A percentile compares a stretch with the other conserved stretches of the same genome.
Evolutionary conservation across 2,329 filamentous ascomycete species (phyloP).

Genomic region (Cercospora sojina): DNA sequence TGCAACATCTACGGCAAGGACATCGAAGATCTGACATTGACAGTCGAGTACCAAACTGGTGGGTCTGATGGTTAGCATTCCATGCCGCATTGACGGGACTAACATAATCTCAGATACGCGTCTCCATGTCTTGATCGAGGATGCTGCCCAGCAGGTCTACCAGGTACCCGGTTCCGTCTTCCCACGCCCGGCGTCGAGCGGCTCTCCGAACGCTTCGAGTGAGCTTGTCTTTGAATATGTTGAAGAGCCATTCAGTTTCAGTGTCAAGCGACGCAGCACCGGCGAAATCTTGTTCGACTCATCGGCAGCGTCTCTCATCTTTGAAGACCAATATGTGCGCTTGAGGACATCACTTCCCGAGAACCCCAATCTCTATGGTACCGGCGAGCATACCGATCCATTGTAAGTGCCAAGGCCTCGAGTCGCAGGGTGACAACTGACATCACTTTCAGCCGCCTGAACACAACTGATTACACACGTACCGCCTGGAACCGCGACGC

Average conservation of each 20-base stretch:
- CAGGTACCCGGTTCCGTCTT: constrained; percentile 71
- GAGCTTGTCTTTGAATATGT: constrained; percentile 57
- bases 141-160: constrained; percentile 67
- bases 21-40: constrained; percentile 55
- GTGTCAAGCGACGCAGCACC: constrained; percentile 58
- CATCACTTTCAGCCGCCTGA: constrained; percentile 45
- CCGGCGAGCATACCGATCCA: constrained; percentile 74
- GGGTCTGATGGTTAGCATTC: constrained; percentile 25
- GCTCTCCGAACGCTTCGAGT: constrained; percentile 30
- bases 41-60: constrained; percentile 63
- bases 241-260: constrained; percentile 66
- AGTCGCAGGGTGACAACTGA: background rate
- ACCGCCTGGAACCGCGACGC: constrained; percentile 70
- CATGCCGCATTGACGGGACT: constrained; percentile 1
- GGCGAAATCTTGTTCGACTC: constrained; percentile 68
- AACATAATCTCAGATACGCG: constrained; percentile 43
- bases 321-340: constrained; percentile 74
- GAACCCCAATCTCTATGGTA: constrained; percentile 70
- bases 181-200: constrained; percentile 54
- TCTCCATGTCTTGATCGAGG: constrained; percentile 73
- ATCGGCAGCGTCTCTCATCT: constrained; percentile 64
- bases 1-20: constrained; percentile 63
- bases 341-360: constrained; percentile 68
- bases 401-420: constrained; percentile 29
- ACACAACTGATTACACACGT: constrained; percentile 67